Evolutionary conservation across 2,329 filamentous ascomycete genomes (phyloP).

Genomic region (Penicillium sp.): DNA sequence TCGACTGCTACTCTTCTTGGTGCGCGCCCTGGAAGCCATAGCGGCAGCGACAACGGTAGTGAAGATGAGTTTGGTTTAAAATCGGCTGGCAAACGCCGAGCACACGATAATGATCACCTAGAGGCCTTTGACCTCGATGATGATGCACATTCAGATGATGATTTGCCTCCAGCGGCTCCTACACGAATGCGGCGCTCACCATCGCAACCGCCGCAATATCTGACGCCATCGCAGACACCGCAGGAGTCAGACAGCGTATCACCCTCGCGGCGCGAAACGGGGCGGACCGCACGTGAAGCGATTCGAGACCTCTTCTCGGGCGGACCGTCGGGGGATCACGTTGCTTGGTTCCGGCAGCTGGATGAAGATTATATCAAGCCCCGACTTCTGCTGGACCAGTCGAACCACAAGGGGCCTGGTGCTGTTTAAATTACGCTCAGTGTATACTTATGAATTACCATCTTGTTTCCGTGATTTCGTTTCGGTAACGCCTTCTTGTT

Average conservation of each 20-base stretch:
- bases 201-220: constrained; percentile 25
- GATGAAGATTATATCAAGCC: constrained; percentile 98
- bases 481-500: not conserved
- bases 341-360: constrained; percentile 85
- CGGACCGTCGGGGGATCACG: constrained; percentile 77
- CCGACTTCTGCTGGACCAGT: constrained; percentile 78
- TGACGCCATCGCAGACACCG: not conserved
- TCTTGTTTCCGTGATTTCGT: not conserved
- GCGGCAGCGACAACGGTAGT: constrained; percentile 49
- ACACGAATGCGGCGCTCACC: constrained; percentile 41
- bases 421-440: constrained; percentile 36
- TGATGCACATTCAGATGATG: constrained; percentile 56
- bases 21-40: constrained; percentile 42
- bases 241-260: constrained; percentile 28
- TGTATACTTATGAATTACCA: constrained; percentile 22
- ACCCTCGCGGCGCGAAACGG: constrained; percentile 34
- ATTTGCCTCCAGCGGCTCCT: constrained; percentile 62
- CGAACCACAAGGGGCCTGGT: constrained; percentile 48
- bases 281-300: constrained; percentile 74
- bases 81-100: constrained; percentile 44
- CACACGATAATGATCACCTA: constrained; percentile 31
- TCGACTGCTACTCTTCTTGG: constrained; percentile 59
- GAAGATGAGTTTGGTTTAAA: constrained; percentile 57
- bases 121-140: constrained; percentile 48
- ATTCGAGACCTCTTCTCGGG: constrained; percentile 79